These are phyloP conservation scores for Prunus campanulata DNA, from an alignment of 306 rosid genomes.

Conservation along the genomic window DNA sequence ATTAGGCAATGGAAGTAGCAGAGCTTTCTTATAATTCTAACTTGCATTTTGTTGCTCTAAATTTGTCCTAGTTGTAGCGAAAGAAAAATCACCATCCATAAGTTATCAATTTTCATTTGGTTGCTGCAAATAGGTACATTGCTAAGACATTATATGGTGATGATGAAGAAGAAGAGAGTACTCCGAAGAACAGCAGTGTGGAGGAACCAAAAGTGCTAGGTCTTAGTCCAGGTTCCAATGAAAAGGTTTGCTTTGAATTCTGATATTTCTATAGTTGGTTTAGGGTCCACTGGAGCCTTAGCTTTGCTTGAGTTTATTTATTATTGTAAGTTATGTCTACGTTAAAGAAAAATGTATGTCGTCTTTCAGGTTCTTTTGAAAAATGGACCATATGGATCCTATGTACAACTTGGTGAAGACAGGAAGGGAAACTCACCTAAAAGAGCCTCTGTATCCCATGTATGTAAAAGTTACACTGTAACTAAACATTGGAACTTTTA, in stretches of 20 bases:
- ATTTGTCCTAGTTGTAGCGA: neutral
- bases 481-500: neutral
- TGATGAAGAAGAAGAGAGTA: slow-evolving; percentile 60
- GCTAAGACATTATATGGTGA: slow-evolving; percentile 72
- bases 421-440: slow-evolving; percentile 68
- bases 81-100: neutral
- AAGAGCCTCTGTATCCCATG: slow-evolving; percentile 78
- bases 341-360: neutral
- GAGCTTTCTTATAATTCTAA: neutral
- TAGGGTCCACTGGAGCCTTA: slow-evolving; percentile 1
- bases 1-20: neutral
- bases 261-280: slow-evolving; percentile 5
- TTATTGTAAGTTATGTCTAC: slow-evolving; percentile 20
- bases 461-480: slow-evolving; percentile 31
- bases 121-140: slow-evolving; percentile 66
- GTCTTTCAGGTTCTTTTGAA: slow-evolving; percentile 74
- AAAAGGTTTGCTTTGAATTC: slow-evolving; percentile 56
- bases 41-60: neutral
- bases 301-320: slow-evolving; percentile 21
- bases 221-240: slow-evolving; percentile 55
- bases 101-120: slow-evolving; percentile 8
- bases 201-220: slow-evolving; percentile 84
- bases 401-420: slow-evolving; percentile 96
- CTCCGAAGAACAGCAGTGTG: slow-evolving; percentile 28
- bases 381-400: slow-evolving; percentile 82